Percentiles rank a stretch among this genome's conserved stretches.
Evolutionary conservation across 75 land plant genomes (phyloP).

Genomic region (Chamaecyparis obtusa): DNA sequence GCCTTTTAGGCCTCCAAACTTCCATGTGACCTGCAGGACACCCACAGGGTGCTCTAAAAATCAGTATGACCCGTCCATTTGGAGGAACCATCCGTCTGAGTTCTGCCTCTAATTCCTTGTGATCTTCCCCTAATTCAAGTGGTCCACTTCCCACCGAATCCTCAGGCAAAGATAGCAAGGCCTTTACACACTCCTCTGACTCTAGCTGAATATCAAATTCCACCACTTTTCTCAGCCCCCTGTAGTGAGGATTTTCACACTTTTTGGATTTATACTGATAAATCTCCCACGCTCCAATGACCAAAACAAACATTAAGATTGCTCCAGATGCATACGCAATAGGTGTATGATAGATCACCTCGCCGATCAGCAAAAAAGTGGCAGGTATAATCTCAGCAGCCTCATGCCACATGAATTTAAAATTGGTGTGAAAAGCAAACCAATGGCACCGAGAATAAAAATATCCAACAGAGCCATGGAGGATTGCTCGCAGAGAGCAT

Average conservation of each 20-base stretch:
- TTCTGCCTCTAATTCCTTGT: constrained; percentile 80
- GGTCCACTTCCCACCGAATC: constrained; percentile 33
- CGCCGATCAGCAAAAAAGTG: constrained; percentile 37
- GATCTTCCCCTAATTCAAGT: constrained; percentile 56
- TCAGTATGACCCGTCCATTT: constrained; percentile 77
- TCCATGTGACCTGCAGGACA: constrained; percentile 78
- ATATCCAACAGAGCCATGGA: constrained; percentile 58
- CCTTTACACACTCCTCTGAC: constrained; percentile 71
- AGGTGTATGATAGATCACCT: constrained; percentile 42
- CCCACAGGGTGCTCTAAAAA: constrained; percentile 73
- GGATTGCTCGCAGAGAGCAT: constrained; percentile 64
- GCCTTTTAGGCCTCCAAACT: constrained; percentile 69
- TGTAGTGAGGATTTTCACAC: constrained; percentile 71
- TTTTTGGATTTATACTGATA: constrained; percentile 44
- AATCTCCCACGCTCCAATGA: constrained; percentile 45
- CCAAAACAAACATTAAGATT: constrained; percentile 32
- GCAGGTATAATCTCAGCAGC: constrained; percentile 43
- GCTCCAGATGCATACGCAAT: constrained; percentile 50
- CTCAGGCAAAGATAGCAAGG: constrained; percentile 22
- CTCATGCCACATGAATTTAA: constrained; percentile 39
- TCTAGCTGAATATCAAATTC: constrained; percentile 82
- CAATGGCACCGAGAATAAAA: constrained; percentile 54
- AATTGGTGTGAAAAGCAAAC: constrained; percentile 56
- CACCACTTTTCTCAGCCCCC: constrained; percentile 70
- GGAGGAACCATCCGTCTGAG: constrained; percentile 77